Base-by-base conservation (phyloP, 179 eudicot genomes). In the Spergularia azorica region DNA sequence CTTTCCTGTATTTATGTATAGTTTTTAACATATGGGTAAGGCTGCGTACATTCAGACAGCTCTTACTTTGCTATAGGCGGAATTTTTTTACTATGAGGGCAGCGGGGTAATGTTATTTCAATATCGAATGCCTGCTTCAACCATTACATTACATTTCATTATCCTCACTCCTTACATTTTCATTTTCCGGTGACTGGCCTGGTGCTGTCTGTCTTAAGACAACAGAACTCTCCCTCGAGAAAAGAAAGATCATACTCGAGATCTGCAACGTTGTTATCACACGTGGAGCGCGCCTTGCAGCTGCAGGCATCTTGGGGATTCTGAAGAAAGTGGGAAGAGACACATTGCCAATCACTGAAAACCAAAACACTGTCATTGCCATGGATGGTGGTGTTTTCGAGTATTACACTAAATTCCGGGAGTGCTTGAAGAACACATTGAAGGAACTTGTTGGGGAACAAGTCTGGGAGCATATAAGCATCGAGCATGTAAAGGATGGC, bases 231-330 rank as follows among this genome's bases (percentile, higher is more conserved):
- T 81, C 95, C 39, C 74, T 91, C 38, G 84, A 86, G 67, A 87
- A 81, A 63, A 87, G 87, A 71, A 86, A 90, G 79, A 76, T 90
- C 4, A 83, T 93, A 17, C 89, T 88, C 32, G 84, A 85, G 77
- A 78, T 91, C 55, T 91, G 97, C 64, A 91, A 90, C 36, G 79
- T 89, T 32, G 90, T 89, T 57, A 81, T 88, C 7, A 84, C 81
- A 26, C 79, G 97, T 68, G 97, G 88, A 36, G 97, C 94, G 57
- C 85, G 97, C 38, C 83, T 93, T 80, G 84, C 94, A 62, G 95
- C 94, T 72, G 90, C 91, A 21, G 93, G 91, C 3, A 90, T 90
- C 32, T 85, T 90, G 46, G 91, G 90, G 54, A 87, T 93, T 63
- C 81, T 93, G 71, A 90, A 87, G 78, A 88, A 88, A 79, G 78